phyloP scores from a whole-genome alignment of 768 basidiomycete species.

The Tylopilus subfusipes region DNA sequence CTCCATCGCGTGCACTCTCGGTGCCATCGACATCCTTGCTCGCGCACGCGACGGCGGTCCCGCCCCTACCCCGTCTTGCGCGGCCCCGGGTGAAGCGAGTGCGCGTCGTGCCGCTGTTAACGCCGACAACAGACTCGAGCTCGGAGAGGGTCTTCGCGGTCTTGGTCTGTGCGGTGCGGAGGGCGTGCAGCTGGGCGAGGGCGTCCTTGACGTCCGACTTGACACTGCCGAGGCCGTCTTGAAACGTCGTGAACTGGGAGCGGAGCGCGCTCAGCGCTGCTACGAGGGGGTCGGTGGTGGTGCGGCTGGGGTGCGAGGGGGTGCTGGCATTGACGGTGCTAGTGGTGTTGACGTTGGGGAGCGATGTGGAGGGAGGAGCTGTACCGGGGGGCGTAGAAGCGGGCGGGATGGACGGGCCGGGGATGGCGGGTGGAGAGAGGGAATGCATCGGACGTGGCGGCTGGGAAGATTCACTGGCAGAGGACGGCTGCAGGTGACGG shows the following conservation, averaged over 20 bases:
- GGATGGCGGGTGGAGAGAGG: neutral
- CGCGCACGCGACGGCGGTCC: neutral
- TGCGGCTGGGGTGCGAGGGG: too few relatives aligned
- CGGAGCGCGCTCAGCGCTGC: slow-evolving; percentile 8
- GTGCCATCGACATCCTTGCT: too few relatives aligned
- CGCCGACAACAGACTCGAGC: slow-evolving; percentile 16
- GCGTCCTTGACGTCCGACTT: slow-evolving; percentile 12
- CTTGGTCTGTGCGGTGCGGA: slow-evolving; percentile 14
- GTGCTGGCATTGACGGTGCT: too few relatives aligned
- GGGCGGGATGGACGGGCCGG: neutral
- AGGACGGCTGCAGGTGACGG: too few relatives aligned
- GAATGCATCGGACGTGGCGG: neutral
- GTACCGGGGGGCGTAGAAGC: neutral
- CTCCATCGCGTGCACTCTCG: too few relatives aligned
- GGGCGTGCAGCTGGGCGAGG: slow-evolving; percentile 14
- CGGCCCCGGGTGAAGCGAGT: neutral
- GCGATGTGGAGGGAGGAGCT: neutral
- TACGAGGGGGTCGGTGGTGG: neutral
- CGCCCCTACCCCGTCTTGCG: neutral
- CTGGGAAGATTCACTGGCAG: too few relatives aligned
- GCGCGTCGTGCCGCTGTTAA: neutral
- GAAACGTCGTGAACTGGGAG: slow-evolving; percentile 14
- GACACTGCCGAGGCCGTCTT: slow-evolving; percentile 5
- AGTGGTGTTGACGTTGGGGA: too few relatives aligned
- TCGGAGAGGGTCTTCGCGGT: slow-evolving; percentile 4